Evolutionary conservation across 2,329 filamentous ascomycete species (phyloP).

Genomic region (Penicillium aurantiogriseum): DNA sequence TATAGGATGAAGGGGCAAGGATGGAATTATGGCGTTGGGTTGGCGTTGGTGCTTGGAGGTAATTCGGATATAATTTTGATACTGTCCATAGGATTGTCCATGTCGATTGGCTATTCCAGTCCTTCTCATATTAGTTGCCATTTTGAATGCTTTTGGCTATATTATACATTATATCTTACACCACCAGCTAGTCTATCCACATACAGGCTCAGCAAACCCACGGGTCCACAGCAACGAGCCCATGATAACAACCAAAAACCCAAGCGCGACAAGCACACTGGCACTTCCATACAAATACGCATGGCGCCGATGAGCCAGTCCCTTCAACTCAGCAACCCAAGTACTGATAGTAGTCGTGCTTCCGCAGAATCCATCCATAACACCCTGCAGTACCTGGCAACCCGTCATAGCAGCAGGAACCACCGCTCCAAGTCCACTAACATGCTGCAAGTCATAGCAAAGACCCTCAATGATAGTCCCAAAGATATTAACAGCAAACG

Average conservation of each 20-base stretch:
- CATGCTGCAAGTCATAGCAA: conserved; percentile 75
- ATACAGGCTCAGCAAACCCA: conserved; percentile 38
- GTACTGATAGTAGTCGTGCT: conserved; percentile 66
- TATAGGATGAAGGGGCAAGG: background rate
- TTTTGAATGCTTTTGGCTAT: background rate
- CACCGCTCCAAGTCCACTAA: conserved; percentile 48
- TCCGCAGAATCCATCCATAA: conserved; percentile 68
- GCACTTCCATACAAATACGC: conserved; percentile 60
- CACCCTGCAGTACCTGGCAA: conserved; percentile 66
- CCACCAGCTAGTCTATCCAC: conserved; percentile 19
- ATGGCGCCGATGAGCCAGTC: conserved; percentile 50
- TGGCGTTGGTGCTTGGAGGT: background rate
- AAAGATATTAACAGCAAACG: conserved; percentile 75
- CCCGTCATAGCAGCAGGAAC: conserved; percentile 42
- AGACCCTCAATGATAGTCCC: conserved; percentile 74
- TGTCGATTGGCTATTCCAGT: background rate
- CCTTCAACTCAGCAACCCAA: conserved; percentile 62
- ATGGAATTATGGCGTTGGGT: background rate
- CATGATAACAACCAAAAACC: conserved; percentile 54
- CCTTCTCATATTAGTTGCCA: background rate
- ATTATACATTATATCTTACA: background rate
- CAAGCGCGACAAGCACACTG: conserved; percentile 51
- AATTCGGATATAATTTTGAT: background rate
- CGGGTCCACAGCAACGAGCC: conserved; percentile 57
- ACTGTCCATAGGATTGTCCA: background rate